phyloP scores from a whole-genome alignment of 176 grass and related monocot species.

The Hordeum marinum region DNA sequence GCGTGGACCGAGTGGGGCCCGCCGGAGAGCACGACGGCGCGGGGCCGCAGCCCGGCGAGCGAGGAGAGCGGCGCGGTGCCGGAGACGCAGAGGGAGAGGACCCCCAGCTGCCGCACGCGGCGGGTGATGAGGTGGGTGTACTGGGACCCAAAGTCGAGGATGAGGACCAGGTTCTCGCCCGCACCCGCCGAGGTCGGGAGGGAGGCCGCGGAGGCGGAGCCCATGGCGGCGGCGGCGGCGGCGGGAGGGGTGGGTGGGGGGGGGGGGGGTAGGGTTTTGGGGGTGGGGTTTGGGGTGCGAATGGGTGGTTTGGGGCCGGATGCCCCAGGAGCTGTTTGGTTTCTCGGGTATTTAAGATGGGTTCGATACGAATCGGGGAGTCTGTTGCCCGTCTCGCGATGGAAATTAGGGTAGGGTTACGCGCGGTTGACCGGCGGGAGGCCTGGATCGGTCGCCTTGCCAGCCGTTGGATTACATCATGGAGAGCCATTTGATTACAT shows the following conservation, averaged over 20 bases:
- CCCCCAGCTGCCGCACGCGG: constrained; percentile 70
- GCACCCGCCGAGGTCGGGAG: constrained; percentile 12
- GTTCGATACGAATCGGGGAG: too few relatives aligned
- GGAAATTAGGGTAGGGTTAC: too few relatives aligned
- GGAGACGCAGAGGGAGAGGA: constrained; percentile 83
- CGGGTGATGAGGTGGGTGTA: constrained; percentile 94
- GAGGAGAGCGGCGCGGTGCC: constrained; percentile 57
- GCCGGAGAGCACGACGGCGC: constrained; percentile 56
- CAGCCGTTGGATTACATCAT: too few relatives aligned
- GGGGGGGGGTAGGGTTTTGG: constrained; percentile 35
- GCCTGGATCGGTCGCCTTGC: too few relatives aligned
- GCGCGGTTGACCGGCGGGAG: too few relatives aligned
- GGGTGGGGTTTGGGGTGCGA: neutral
- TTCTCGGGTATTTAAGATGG: too few relatives aligned
- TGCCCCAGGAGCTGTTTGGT: neutral
- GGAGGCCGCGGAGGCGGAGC: neutral
- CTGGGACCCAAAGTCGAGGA: constrained; percentile 83
- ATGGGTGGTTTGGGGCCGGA: neutral
- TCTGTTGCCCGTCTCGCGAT: too few relatives aligned
- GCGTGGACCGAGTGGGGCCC: constrained; percentile 69
- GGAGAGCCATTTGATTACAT: too few relatives aligned
- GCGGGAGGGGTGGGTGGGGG: too few relatives aligned
- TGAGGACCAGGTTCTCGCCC: constrained; percentile 63
- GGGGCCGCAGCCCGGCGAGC: constrained; percentile 44
- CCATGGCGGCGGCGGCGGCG: constrained; percentile 20